Base-by-base conservation (phyloP, 1,284 basidiomycete species). In the Papiliotrema flavescens region DNA sequence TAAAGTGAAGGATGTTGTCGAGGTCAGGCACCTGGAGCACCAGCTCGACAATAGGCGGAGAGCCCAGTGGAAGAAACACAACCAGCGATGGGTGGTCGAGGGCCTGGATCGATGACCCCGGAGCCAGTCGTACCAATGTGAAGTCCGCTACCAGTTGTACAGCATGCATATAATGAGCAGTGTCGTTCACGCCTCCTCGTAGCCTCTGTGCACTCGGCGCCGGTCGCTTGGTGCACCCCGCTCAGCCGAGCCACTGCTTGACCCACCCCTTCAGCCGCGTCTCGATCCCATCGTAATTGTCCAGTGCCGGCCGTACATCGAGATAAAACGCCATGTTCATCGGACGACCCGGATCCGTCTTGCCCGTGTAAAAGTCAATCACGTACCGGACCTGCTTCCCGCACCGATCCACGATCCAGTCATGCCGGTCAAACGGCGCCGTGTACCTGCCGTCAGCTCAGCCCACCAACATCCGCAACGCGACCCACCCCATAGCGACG, bases 291-390 rank as follows among this genome's bases (percentile, higher is more conserved):
- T 96, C 91, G 86, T 89, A 90, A 64, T 81, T 89, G 70, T 97
- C 93, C 39, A 98, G 75, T 1, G 95, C 94, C 0, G 95, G 95
- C 46, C 95, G 82, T 13, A 91, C 93, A 67, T 98, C 96, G 40
- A 99, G 83, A 75, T 88, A 96, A 77, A 98, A 98, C 3, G 92
- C 73, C 43, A 79, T 65, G 37, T 61, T 63, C 13, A 53, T 49
- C 13, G 67, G 61, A 19, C 62, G 60, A 11, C 55, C 70, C 26
- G 60, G 66, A 54, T 77, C 75, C 28, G 79, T 77, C 55, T 83
- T 85, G n/a, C 96, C 95, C 0, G 91, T 89, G 80, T 99, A 99
- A 74, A 98, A 99, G 77, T 99, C 95, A 64, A 99, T 97, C 54
- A 99, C 86, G 78, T 98, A 99, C 59, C 95, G 86, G 68, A 94